Evolutionary conservation across 2,329 filamentous ascomycete species (phyloP).

Genomic region (Calonectria pauciramosa): DNA sequence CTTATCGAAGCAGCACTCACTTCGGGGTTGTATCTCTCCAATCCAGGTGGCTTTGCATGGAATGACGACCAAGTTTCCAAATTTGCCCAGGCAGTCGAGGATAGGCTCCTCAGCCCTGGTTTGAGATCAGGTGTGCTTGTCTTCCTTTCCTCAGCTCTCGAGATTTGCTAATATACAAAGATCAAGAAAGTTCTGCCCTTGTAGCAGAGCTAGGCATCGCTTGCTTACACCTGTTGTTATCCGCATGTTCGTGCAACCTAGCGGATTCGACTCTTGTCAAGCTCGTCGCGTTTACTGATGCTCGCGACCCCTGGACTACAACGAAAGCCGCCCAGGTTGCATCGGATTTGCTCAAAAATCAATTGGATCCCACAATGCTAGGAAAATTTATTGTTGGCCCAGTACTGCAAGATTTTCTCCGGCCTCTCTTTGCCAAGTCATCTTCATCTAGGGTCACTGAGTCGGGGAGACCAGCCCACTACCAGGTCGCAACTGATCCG

Average conservation of each 20-base stretch:
- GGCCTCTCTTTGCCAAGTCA: slow-evolving; percentile 74
- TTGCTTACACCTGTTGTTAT: slow-evolving; percentile 45
- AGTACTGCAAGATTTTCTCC: slow-evolving; percentile 74
- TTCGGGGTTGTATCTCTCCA: slow-evolving; percentile 6
- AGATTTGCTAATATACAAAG: not conserved
- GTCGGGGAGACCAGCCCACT: slow-evolving; percentile 48
- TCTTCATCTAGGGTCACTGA: slow-evolving; percentile 55
- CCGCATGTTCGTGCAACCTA: slow-evolving; percentile 9
- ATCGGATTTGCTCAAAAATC: slow-evolving; percentile 46
- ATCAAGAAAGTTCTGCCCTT: slow-evolving; percentile 9
- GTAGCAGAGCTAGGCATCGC: slow-evolving; percentile 45
- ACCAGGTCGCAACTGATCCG: slow-evolving; percentile 26
- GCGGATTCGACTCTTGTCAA: slow-evolving; percentile 46
- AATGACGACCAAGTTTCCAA: not conserved
- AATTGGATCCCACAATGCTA: slow-evolving; percentile 37
- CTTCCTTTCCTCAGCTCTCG: too few species aligned
- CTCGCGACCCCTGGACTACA: slow-evolving; percentile 56
- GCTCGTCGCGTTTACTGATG: slow-evolving; percentile 50
- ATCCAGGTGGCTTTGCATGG: not conserved
- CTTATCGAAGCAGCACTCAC: slow-evolving; percentile 20
- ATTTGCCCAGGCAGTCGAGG: not conserved
- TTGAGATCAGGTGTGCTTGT: not conserved
- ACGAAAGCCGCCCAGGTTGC: slow-evolving; percentile 48
- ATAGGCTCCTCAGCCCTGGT: not conserved
- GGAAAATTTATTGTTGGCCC: slow-evolving; percentile 64